Evolutionary conservation across 2,329 filamentous ascomycete genomes (phyloP).

Genomic region (Alternaria sp.): DNA sequence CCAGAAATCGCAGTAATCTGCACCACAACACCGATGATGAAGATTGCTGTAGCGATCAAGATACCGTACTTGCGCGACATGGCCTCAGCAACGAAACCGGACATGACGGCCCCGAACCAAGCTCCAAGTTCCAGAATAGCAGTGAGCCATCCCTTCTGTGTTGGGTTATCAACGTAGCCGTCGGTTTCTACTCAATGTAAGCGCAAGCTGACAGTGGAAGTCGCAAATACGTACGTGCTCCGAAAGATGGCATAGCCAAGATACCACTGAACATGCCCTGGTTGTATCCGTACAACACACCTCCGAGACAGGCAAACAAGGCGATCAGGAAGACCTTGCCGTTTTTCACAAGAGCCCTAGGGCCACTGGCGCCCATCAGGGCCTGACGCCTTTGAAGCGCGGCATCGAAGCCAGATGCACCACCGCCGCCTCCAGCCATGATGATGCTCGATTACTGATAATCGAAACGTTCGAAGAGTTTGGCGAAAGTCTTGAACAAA

Average conservation of each 20-base stretch:
- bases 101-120: conserved; percentile 75
- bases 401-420: conserved; percentile 27
- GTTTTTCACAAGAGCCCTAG: conserved; percentile 59
- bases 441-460: conserved; percentile 7
- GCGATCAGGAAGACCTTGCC: conserved; percentile 62
- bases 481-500: neutral
- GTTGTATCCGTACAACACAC: conserved; percentile 72
- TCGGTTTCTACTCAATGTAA: conserved; percentile 49
- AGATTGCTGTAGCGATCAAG: conserved; percentile 68
- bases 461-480: neutral
- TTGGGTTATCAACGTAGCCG: conserved; percentile 44
- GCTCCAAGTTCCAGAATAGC: conserved; percentile 78
- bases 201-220: neutral
- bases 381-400: conserved; percentile 30
- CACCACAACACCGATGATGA: conserved; percentile 73
- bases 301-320: conserved; percentile 60
- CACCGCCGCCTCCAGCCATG: conserved; percentile 33
- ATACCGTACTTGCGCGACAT: conserved; percentile 73
- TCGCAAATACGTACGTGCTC: conserved; percentile 38
- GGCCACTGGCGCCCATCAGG: conserved; percentile 46
- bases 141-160: conserved; percentile 56
- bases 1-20: conserved; percentile 67
- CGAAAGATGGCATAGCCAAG: conserved; percentile 58
- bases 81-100: conserved; percentile 73
- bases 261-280: conserved; percentile 79